Evolutionary conservation across 169 alveolate genomes (phyloP), one percentile per base, ranked within the genome.

Genomic region (Cryptosporidium viatorum): DNA sequence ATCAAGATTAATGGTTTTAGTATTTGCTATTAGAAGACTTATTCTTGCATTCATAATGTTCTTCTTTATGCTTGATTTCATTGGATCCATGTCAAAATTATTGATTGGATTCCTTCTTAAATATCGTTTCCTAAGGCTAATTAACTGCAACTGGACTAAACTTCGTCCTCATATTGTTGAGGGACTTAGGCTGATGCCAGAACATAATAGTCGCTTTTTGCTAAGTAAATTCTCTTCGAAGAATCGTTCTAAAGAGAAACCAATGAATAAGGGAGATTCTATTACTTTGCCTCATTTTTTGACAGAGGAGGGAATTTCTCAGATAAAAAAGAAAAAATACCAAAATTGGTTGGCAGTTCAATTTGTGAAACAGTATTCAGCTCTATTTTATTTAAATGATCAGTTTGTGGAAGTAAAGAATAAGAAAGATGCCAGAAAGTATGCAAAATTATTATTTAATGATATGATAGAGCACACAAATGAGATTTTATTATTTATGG

Each of bases 331-430:
- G 51, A 80, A 80, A 43, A 80, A 80, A 31, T 80, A 80, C 9
- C 89, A 80, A 41, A 80, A 80, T 26, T 80, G 89, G 89, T 26
- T 80, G 29, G 89, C 89, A 23, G 89, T 80, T 26, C 89, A 80
- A 43, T 80, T 80, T 43, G 89, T 80, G 39, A 80, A 65, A 62
- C 89, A 80, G 37, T 80, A 80, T 35, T 80, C 65, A 6, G 75
- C 89, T n/a, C 51, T 80, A 14, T 80, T 80, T 23, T 80, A 62
- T 8, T 48, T 31, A 12, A 80, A 80, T 26, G 43, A 80, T 48
- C 89, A 80, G 35, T 80, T 43, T 39, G 74, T 80, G 21, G 89
- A 80, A n/a, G 65, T 80, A 0, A 80, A 62, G 18, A 80, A 80
- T 48, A 80, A 80, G 52, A 80, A 80, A 26, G 89, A 80, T 62